Evolutionary conservation across 73 alveolate species (phyloP), one percentile per base, ranked within the genome.

Genomic region (Paramecium sexaurelia): DNA sequence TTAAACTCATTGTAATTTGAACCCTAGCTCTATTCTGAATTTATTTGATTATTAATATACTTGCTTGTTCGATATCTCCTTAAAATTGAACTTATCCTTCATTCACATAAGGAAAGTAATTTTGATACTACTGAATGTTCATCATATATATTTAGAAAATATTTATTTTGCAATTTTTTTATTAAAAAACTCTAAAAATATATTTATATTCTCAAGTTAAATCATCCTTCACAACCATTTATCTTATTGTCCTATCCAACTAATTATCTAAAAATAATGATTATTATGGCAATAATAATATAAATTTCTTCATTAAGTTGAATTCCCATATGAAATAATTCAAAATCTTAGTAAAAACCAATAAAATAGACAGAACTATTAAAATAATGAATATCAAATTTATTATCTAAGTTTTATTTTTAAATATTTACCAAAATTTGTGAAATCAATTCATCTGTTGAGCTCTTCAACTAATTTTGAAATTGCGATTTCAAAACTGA

Each of bases 311-410:
- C 36, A 75, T 36, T 7, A 75, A 33, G 19, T 78, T 43, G 55
- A 78, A 78, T 45, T 78, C 90, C 68, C 90, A 43, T 24, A 11
- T 78, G 41, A 29, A 78, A 78, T 78, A 78, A 0, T 9, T 7
- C 27, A 20, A 13, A 41, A 78, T 33, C 11, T 29, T 26, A 0
- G 68, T 78, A 11, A 11, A 78, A 15, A 33, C 36, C 2, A 37
- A 78, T 6, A 24, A 13, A 17, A 37, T 33, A 10, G 41, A 3
- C 19, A 78, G 6, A 11, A 40, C 32, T 8, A 39, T 11, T 10
- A 41, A 2, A 7, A 17, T 61, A 7, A 78, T 39, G 27, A 29
- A 78, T 43, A 78, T 45, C 19, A 78, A 27, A 45, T 45, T 78
- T 39, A 78, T 39, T 22, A 78, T 78, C 90, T 78, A 78, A 40